A percentile compares a stretch with the other conserved stretches of the same genome.
phyloP scores from a whole-genome alignment of 495 filamentous ascomycete genomes.

The Aspergillus kassunensis region DNA sequence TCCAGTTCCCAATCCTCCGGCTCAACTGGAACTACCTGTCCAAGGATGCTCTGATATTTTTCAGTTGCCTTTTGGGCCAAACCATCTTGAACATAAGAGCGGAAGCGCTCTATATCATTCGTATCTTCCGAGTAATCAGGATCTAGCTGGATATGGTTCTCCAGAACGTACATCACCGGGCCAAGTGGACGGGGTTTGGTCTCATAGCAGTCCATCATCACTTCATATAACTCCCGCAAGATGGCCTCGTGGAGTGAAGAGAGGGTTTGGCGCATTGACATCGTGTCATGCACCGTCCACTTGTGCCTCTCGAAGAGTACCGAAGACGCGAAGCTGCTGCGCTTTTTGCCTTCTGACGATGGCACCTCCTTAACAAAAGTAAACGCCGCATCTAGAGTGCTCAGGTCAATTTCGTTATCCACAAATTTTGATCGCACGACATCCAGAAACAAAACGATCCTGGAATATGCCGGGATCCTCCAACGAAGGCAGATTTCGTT shows the following conservation, averaged over 20 bases:
- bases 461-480: slow-evolving; percentile 82
- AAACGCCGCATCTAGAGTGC: slow-evolving; percentile 79
- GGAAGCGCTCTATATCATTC: slow-evolving; percentile 65
- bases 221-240: slow-evolving; percentile 80
- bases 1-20: slow-evolving; percentile 78
- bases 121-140: slow-evolving; percentile 64
- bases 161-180: slow-evolving; percentile 75
- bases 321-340: slow-evolving; percentile 41
- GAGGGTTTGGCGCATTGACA: slow-evolving; percentile 70
- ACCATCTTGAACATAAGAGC: slow-evolving; percentile 64
- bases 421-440: slow-evolving; percentile 79
- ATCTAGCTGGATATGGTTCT: slow-evolving; percentile 78
- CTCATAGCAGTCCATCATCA: slow-evolving; percentile 84
- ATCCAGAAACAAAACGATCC: slow-evolving; percentile 79
- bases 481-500: slow-evolving; percentile 83
- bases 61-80: slow-evolving; percentile 68
- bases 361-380: slow-evolving; percentile 70
- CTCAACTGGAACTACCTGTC: slow-evolving; percentile 67
- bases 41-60: slow-evolving; percentile 68
- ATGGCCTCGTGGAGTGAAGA: slow-evolving; percentile 74
- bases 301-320: slow-evolving; percentile 53
- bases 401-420: slow-evolving; percentile 75
- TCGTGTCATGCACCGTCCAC: slow-evolving; percentile 81
- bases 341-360: slow-evolving; percentile 50
- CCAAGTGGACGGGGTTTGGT: slow-evolving; percentile 75